phyloP scores from a whole-genome alignment of 202 grass and related monocot species.

The Eragrostis tef region DNA sequence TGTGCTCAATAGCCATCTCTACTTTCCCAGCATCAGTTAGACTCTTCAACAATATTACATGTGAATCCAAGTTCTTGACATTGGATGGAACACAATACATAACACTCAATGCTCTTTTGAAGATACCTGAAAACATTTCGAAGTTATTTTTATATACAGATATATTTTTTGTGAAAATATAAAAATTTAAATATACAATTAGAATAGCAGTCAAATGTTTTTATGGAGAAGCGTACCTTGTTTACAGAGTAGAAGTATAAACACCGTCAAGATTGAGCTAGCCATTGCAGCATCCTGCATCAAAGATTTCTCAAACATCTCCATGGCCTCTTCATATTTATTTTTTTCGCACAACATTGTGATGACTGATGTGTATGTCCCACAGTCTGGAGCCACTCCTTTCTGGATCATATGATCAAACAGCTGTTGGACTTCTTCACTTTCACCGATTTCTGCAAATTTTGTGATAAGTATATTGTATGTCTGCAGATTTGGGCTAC shows the following conservation, averaged over 20 bases:
- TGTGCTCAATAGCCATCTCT: conserved; percentile 72
- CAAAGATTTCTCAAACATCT: conserved; percentile 64
- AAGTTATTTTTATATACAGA: no score
- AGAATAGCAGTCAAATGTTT: not conserved
- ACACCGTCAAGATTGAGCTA: conserved; percentile 50
- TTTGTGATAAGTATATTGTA: conserved; percentile 89
- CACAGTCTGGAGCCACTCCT: conserved; percentile 71
- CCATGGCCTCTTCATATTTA: conserved; percentile 63
- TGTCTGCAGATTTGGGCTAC: conserved; percentile 74
- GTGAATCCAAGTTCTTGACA: conserved; percentile 56
- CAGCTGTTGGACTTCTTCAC: conserved; percentile 61
- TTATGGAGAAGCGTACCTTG: conserved; percentile 57
- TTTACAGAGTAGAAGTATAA: conserved; percentile 67
- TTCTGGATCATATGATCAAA: conserved; percentile 80
- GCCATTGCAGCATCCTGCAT: conserved; percentile 63
- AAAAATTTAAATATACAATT: no score
- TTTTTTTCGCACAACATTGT: conserved; percentile 64
- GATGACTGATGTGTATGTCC: conserved; percentile 64
- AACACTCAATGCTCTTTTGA: conserved; percentile 51
- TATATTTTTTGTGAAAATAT: no score
- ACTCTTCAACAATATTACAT: conserved; percentile 72
- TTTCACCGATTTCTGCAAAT: conserved; percentile 66
- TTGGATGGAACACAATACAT: conserved; percentile 50
- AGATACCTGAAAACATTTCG: conserved; percentile 54
- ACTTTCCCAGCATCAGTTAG: conserved; percentile 66